Conservation (phyloP, 2,329 filamentous ascomycete species). For the Beauveria caledonica region DNA sequence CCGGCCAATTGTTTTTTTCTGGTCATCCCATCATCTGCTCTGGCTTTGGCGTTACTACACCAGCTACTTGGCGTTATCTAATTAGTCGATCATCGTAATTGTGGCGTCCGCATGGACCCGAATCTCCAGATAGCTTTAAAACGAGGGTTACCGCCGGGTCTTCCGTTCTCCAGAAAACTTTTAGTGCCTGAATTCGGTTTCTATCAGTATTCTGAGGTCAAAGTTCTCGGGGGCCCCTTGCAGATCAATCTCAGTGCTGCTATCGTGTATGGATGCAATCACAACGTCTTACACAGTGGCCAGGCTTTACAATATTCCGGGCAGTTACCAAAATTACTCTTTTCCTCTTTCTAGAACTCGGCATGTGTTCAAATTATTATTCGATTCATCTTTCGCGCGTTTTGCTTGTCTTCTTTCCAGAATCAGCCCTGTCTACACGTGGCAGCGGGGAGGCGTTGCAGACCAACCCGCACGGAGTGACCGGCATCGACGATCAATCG, state of each 20-base stretch:
- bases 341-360: background rate
- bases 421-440: conserved; percentile 1
- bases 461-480: background rate
- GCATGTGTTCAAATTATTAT: background rate
- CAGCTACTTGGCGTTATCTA: background rate
- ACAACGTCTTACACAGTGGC: no score
- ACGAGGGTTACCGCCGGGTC: conserved; percentile 2
- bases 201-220: no score
- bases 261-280: no score
- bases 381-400: background rate
- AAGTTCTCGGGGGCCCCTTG: no score
- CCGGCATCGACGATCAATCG: background rate
- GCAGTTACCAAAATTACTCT: background rate
- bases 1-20: background rate
- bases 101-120: conserved; percentile 1
- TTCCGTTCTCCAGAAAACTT: background rate
- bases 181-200: no score
- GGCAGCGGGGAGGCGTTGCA: background rate
- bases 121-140: background rate
- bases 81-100: background rate
- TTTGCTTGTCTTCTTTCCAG: background rate
- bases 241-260: no score
- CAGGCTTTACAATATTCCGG: no score
- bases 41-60: background rate
- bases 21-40: background rate